Evolutionary conservation across 306 rosid species (phyloP), one percentile per base, ranked within the genome.

Genomic region (Medicago arabica): DNA sequence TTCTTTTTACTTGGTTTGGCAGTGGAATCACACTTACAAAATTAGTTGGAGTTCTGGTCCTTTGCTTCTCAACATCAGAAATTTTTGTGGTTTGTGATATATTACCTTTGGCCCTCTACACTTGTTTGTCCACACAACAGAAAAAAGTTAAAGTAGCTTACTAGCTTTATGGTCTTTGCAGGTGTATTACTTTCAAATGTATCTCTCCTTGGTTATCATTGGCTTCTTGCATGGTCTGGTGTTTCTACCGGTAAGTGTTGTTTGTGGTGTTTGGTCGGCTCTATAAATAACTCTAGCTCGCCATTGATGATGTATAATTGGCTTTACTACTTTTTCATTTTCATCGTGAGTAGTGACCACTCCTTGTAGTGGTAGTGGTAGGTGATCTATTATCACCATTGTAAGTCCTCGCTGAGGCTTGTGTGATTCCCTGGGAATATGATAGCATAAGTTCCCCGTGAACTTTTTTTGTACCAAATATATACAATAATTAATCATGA

Each of bases 111-210:
- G 59, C 67, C 55, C 63, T 40, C 40, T 41, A 31, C 63, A 40
- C 79, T 59, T 78, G 67, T 50, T 69, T 46, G 49, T 63, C 67
- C 74, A 64, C 65, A 74, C 59, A 38, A 58, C 47, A 39, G 41
- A 38, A 57, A 50, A 39, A 25, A 31, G 61, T 50, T 72, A n/a
- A 57, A 76, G 53, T 78, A 67, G 75, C 76, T 83, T 70, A 64
- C 51, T 46, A 43, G 18, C 18, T 67, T 44, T 67, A 67, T 67
- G 78, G 34, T 18, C 61, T 85, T 80, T 89, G 78, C 88, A 95
- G 98, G 92, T 95, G 74, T 95, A 95, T 83, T 95, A 95, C 85
- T 95, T 92, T 86, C 95, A 92, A 83, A 95, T 95, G 97, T 95
- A 92, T 84, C 87, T 95, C 71, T 95, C 98, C 34, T 83, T 95